Evolutionary conservation across 495 filamentous ascomycete species (phyloP).

Genomic region (Platismatia glauca): DNA sequence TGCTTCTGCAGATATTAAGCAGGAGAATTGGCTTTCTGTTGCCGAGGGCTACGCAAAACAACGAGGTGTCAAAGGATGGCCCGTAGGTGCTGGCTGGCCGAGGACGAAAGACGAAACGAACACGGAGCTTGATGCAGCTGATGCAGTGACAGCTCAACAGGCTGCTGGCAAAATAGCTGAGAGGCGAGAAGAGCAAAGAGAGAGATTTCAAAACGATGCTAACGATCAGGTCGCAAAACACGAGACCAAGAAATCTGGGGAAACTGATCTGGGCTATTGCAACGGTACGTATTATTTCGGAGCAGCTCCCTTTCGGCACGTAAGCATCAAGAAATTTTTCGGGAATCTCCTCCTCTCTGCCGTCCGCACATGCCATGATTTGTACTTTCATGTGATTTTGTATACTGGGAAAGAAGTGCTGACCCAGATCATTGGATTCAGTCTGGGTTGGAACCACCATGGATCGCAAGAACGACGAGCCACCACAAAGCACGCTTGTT

Average conservation of each 20-base stretch:
- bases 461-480: constrained; percentile 53
- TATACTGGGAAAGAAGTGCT: neutral
- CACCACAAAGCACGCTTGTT: constrained; percentile 55
- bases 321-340: neutral
- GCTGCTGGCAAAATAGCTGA: constrained; percentile 54
- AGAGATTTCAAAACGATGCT: constrained; percentile 14
- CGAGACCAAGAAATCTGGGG: constrained; percentile 13
- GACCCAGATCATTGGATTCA: neutral
- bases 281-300: constrained; percentile 34
- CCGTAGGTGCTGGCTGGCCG: constrained; percentile 85
- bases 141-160: constrained; percentile 49
- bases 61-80: constrained; percentile 86
- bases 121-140: constrained; percentile 58
- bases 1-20: constrained; percentile 72
- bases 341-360: neutral
- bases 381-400: neutral
- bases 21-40: constrained; percentile 87
- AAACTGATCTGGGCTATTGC: constrained; percentile 72
- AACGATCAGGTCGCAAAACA: constrained; percentile 22
- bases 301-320: neutral
- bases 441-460: constrained; percentile 85
- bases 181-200: constrained; percentile 41
- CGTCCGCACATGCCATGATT: neutral
- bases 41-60: constrained; percentile 87
- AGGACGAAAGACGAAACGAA: constrained; percentile 46